Base-by-base conservation (phyloP, 345 rosid genomes). In the Hibiscus syriacus region DNA sequence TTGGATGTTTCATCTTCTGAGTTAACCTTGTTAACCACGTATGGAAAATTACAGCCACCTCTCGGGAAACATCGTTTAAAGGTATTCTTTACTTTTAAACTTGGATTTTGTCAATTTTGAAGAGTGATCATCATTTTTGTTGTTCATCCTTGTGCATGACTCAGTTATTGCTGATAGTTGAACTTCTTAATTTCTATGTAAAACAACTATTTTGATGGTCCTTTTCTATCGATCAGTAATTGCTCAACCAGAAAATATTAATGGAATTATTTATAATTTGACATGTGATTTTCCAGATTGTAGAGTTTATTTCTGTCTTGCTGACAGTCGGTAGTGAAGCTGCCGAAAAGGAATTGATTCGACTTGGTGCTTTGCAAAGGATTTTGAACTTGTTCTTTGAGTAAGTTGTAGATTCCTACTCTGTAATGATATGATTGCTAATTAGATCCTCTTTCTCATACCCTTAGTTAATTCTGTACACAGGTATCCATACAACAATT, bases 401-500 rank as follows among this genome's bases (percentile, higher is more conserved):
- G 98, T 92, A 83, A 75, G 98, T 85, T 69, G 65, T 57, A 55
- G 62, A 68, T 60, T 61, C 57, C 29, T 36, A 6, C 1, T 17
- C 32, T 70, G 54, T 58, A 55, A 49, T 56, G 39, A 29, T 43
- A 17, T 68, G 12, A 17, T 29, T 30, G 3, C 23, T 64, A 19
- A 22, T 61, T 50, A 16, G 52, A 58, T 70, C 30, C 63, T n/a
- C 38, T 64, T 72, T 67, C 77, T 81, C 69, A 80, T 67, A 61
- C 61, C 63, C 54, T 70, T 50, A 57, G 69, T 75, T 77, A 53
- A 71, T 67, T 70, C 38, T 74, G 39, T 10, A 61, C 77, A 85
- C 79, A 92, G 98, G 88, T 92, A 90, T 68, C 95, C 97, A 2
- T 92, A 78, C 87, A 92, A 92, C 79, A 92, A 90, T 60, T 90